A percentile compares a stretch with the other conserved stretches of the same genome.
phyloP scores from a whole-genome alignment of 352 stramenopile genomes.

The Lagenidium sp. region DNA sequence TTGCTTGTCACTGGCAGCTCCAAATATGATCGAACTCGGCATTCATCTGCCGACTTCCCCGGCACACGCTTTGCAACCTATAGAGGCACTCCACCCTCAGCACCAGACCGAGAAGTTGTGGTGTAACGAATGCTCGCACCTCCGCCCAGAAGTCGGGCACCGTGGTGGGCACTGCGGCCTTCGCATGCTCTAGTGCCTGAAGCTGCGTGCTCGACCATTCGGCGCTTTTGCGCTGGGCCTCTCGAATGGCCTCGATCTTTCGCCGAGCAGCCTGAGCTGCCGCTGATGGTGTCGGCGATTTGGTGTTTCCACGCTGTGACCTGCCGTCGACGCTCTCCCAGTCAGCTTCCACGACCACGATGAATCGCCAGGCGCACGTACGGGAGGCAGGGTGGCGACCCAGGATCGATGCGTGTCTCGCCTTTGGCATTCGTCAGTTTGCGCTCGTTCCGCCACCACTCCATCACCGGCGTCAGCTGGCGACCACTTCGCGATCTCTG shows the following conservation, averaged over 20 bases:
- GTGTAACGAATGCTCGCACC: too few relatives aligned
- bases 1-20: constrained; percentile 38
- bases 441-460: constrained; percentile 37
- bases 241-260: constrained; percentile 17
- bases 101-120: too few relatives aligned
- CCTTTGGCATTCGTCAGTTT: constrained; percentile 10
- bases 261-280: constrained; percentile 8
- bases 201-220: constrained; percentile 44
- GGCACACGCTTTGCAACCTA: constrained; percentile 23
- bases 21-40: constrained; percentile 49
- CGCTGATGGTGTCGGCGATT: constrained; percentile 3
- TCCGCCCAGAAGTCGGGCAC: constrained; percentile 56
- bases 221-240: constrained; percentile 12
- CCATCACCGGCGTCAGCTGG: constrained; percentile 25
- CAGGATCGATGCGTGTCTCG: constrained; percentile 12
- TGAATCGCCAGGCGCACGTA: constrained; percentile 6
- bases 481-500: constrained; percentile 6
- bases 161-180: constrained; percentile 53
- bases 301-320: too few relatives aligned
- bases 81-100: too few relatives aligned
- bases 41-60: constrained; percentile 52
- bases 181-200: constrained; percentile 38
- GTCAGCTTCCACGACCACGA: too few relatives aligned
- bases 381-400: constrained; percentile 17
- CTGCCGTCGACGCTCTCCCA: too few relatives aligned